Evolutionary conservation across 2,329 filamentous ascomycete species (phyloP).

Genomic region (Scopulariopsis brevicaulis): DNA sequence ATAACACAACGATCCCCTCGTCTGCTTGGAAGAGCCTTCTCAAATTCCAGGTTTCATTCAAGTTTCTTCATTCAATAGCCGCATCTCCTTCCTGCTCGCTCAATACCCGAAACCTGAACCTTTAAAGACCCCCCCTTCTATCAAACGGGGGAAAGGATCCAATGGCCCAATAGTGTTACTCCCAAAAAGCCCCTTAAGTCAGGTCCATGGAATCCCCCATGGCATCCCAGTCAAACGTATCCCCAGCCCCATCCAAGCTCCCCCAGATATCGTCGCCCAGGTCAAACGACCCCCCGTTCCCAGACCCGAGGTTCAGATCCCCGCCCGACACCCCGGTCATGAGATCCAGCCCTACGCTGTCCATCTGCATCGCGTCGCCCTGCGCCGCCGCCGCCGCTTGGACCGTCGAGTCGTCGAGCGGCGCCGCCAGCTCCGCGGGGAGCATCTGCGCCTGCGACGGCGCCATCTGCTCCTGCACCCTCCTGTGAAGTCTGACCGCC

Average conservation of each 20-base stretch:
- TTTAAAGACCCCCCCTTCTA: neutral
- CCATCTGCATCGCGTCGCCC: conserved; percentile 5
- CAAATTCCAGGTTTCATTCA: neutral
- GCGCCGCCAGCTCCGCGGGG: conserved; percentile 1
- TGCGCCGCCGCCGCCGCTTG: neutral
- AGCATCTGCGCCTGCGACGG: conserved; percentile 16
- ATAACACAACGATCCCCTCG: too few species aligned
- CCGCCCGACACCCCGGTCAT: neutral
- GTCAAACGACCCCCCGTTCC: conserved; percentile 1
- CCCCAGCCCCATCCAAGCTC: neutral
- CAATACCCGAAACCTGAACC: neutral
- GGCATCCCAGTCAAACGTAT: conserved; percentile 2
- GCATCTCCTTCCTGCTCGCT: neutral
- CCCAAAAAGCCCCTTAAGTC: neutral
- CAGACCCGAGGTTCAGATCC: neutral
- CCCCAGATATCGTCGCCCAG: conserved; percentile 2
- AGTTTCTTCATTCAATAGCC: neutral
- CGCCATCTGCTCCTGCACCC: conserved; percentile 54
- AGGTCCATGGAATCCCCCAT: neutral
- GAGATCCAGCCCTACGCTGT: conserved; percentile 2
- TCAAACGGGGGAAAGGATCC: neutral
- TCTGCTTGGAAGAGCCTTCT: too few species aligned
- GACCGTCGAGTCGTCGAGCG: conserved; percentile 1
- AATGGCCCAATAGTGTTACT: neutral
- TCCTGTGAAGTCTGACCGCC: conserved; percentile 49